A percentile compares a stretch with the other conserved stretches of the same genome.
These are phyloP conservation scores for Hsuehochloa calcarea DNA, from an alignment of 176 grass and related monocot genomes.

Conservation along the genomic window DNA sequence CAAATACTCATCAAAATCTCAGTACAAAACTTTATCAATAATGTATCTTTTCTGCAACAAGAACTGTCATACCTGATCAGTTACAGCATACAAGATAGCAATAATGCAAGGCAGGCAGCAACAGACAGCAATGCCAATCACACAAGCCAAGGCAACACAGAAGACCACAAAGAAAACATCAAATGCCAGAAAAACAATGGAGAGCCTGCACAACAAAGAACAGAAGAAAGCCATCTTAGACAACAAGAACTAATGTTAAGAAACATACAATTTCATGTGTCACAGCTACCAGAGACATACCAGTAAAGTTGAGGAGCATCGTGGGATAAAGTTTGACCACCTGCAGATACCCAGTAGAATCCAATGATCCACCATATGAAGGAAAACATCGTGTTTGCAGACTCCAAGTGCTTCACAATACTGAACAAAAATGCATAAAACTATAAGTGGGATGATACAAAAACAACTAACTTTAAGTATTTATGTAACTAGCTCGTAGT, in stretches of 20 bases:
- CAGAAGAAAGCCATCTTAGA: conserved; percentile 34
- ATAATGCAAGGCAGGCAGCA: conserved; percentile 98
- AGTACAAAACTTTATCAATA: not conserved
- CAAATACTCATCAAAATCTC: not conserved
- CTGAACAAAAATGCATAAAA: conserved; percentile 39
- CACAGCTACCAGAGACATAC: conserved; percentile 39
- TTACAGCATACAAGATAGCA: conserved; percentile 93
- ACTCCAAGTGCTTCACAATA: conserved; percentile 85
- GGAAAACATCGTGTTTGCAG: conserved; percentile 97
- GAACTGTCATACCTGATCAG: conserved; percentile 74
- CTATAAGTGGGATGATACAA: not conserved
- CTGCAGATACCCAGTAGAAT: conserved; percentile 94
- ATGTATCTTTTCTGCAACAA: not conserved
- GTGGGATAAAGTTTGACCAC: conserved; percentile 63
- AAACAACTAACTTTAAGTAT: not conserved
- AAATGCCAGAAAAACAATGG: conserved; percentile 93
- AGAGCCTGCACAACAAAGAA: conserved; percentile 59
- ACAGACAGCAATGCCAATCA: conserved; percentile 94
- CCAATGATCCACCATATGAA: conserved; percentile 99
- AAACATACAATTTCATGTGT: not conserved
- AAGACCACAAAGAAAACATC: conserved; percentile 99
- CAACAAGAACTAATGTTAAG: not conserved
- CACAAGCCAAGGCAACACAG: conserved; percentile 87
- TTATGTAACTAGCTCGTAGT: not conserved
- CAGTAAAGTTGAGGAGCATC: conserved; percentile 96